Evolutionary conservation across 345 rosid species (phyloP).

Genomic region (Salix brachista): DNA sequence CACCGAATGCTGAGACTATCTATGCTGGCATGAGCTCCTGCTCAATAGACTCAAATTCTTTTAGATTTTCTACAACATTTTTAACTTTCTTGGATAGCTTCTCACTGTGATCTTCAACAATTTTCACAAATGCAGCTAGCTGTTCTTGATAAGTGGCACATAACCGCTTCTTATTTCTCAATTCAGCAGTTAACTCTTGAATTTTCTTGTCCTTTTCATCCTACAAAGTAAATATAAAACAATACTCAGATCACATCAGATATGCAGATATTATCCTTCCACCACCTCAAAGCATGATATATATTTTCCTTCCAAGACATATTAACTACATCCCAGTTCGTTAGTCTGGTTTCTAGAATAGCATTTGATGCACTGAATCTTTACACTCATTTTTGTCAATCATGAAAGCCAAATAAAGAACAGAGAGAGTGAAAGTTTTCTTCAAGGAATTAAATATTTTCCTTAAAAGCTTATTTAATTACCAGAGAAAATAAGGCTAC

Average conservation of each 20-base stretch:
- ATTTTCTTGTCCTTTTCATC: constrained; percentile 66
- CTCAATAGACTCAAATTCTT: constrained; percentile 50
- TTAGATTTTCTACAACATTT: constrained; percentile 47
- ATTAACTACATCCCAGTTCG: neutral
- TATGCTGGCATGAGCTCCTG: constrained; percentile 34
- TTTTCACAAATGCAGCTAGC: constrained; percentile 48
- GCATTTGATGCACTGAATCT: neutral
- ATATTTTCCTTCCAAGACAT: neutral
- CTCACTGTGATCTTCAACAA: constrained; percentile 54
- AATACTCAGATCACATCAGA: neutral
- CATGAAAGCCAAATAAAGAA: neutral
- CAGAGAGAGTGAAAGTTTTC: neutral
- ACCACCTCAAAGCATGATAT: neutral
- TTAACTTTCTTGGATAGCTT: constrained; percentile 51
- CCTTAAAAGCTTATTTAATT: neutral
- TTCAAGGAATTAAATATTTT: neutral
- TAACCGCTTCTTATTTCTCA: constrained; percentile 60
- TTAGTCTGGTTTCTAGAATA: neutral
- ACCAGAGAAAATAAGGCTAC: neutral
- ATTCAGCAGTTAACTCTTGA: constrained; percentile 61
- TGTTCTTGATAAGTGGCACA: constrained; percentile 65
- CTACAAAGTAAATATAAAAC: constrained; percentile 18
- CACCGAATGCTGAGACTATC: constrained; percentile 21
- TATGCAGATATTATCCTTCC: neutral
- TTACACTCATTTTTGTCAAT: neutral